phyloP scores from a whole-genome alignment of 1,284 basidiomycete genomes.

The Tylopilus orsonianus region DNA sequence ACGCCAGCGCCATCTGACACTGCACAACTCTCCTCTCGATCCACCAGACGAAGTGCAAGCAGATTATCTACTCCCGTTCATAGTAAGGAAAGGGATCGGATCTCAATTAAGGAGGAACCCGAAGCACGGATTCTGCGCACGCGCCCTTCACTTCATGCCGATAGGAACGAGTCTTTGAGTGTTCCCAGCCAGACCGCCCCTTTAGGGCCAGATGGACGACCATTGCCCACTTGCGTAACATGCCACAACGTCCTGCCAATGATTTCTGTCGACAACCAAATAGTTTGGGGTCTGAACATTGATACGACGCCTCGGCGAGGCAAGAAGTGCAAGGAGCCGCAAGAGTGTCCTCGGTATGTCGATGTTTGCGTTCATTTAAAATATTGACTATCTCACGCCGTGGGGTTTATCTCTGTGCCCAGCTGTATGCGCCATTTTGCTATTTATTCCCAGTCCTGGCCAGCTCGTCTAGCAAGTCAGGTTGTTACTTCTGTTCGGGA shows the following conservation, averaged over 20 bases:
- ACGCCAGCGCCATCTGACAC: conserved; percentile 28
- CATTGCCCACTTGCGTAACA: conserved; percentile 62
- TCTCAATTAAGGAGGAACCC: conserved; percentile 48
- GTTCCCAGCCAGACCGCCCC: conserved; percentile 41
- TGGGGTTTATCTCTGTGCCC: conserved; percentile 11
- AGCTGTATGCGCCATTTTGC: conserved; percentile 77
- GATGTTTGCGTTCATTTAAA: conserved; percentile 19
- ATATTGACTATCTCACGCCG: conserved; percentile 20
- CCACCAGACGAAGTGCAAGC: conserved; percentile 24
- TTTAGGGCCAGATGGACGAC: conserved; percentile 53
- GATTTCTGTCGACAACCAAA: conserved; percentile 67
- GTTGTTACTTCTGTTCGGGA: conserved; percentile 49
- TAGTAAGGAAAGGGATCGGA: conserved; percentile 40
- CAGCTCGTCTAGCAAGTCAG: conserved; percentile 54
- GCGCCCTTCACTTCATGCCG: conserved; percentile 40
- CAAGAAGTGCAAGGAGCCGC: conserved; percentile 58
- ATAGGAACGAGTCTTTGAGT: conserved; percentile 38
- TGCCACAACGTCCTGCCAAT: conserved; percentile 68
- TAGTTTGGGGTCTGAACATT: conserved; percentile 66
- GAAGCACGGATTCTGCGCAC: conserved; percentile 50
- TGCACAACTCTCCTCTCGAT: conserved; percentile 16
- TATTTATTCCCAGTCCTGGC: conserved; percentile 72
- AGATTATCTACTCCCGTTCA: conserved; percentile 32
- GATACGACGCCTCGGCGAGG: conserved; percentile 44
- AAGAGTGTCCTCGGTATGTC: conserved; percentile 71